Percentiles rank a stretch among this genome's conserved stretches.
Conservation (phyloP, 257 asterid species). For the Penstemon eatonii region DNA sequence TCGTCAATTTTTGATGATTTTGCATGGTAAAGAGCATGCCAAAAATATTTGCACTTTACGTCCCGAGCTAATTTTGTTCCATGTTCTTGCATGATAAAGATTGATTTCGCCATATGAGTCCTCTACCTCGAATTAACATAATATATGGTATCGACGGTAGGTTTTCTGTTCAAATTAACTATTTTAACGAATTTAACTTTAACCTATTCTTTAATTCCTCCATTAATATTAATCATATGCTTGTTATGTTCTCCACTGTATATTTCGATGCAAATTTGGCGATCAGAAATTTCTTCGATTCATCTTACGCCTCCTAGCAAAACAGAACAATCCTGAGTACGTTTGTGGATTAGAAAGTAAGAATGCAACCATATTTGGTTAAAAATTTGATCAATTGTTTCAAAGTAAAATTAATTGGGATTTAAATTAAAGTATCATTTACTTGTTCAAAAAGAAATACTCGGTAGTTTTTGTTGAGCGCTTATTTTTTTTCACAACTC, state of each 20-base stretch:
- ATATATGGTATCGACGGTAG: conserved; percentile 44
- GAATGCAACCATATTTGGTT: too few species aligned
- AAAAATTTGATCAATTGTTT: too few species aligned
- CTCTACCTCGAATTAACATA: conserved; percentile 34
- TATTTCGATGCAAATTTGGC: conserved; percentile 28
- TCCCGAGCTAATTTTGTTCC: conserved; percentile 36
- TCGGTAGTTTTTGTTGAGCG: too few species aligned
- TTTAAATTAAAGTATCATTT: too few species aligned
- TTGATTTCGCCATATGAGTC: conserved; percentile 23
- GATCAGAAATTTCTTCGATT: conserved; percentile 8
- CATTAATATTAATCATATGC: background rate
- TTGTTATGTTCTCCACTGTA: conserved; percentile 38
- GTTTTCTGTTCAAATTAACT: conserved; percentile 38
- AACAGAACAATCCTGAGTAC: conserved; percentile 13
- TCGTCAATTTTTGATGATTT: too few species aligned
- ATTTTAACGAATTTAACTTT: conserved; percentile 21
- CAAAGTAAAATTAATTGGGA: too few species aligned
- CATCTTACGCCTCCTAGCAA: conserved; percentile 19
- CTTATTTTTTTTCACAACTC: too few species aligned
- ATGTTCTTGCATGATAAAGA: conserved; percentile 35
- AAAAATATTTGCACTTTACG: conserved; percentile 31
- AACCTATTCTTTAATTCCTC: background rate
- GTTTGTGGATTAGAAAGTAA: too few species aligned
- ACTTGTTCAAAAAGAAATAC: too few species aligned
- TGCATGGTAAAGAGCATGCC: conserved; percentile 34